A percentile compares a stretch with the other conserved stretches of the same genome.
Conservation (phyloP, 2,329 filamentous ascomycete species). For the Aspergillus calidoustus region DNA sequence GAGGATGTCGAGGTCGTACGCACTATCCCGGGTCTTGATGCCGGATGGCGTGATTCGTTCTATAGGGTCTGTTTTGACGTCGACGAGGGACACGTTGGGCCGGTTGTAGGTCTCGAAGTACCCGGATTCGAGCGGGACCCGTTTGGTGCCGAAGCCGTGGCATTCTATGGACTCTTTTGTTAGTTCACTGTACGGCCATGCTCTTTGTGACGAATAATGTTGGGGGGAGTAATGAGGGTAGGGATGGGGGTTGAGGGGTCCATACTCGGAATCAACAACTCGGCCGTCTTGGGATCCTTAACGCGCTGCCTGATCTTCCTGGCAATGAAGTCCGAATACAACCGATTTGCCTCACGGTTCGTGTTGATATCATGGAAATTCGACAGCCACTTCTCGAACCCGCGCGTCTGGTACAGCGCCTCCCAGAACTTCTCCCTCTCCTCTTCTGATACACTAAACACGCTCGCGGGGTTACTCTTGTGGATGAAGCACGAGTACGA, state of each 20-base stretch:
- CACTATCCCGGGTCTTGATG: slow-evolving; percentile 41
- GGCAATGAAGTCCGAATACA: slow-evolving; percentile 61
- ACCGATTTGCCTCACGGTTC: slow-evolving; percentile 55
- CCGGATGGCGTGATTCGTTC: slow-evolving; percentile 45
- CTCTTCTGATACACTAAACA: slow-evolving; percentile 58
- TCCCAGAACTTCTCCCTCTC: slow-evolving; percentile 58
- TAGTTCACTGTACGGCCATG: not conserved
- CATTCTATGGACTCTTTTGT: slow-evolving; percentile 27
- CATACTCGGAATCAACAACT: slow-evolving; percentile 56
- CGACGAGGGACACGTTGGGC: slow-evolving; percentile 52
- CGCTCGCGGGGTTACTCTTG: slow-evolving; percentile 59
- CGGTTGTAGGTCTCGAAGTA: slow-evolving; percentile 58
- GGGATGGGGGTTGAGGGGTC: too few species aligned
- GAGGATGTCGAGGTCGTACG: slow-evolving; percentile 6
- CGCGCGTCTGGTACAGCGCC: slow-evolving; percentile 55
- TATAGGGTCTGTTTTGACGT: slow-evolving; percentile 52
- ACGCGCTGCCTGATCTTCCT: slow-evolving; percentile 57
- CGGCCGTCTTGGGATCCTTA: slow-evolving; percentile 53
- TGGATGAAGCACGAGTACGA: slow-evolving; percentile 65
- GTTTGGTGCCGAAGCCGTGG: slow-evolving; percentile 61
- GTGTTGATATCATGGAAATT: slow-evolving; percentile 59
- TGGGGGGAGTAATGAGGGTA: too few species aligned
- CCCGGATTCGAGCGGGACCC: slow-evolving; percentile 52
- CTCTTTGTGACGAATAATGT: not conserved
- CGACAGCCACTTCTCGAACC: slow-evolving; percentile 60